phyloP scores from a whole-genome alignment of 352 stramenopile genomes.

The Phytophthora boehmeriae region DNA sequence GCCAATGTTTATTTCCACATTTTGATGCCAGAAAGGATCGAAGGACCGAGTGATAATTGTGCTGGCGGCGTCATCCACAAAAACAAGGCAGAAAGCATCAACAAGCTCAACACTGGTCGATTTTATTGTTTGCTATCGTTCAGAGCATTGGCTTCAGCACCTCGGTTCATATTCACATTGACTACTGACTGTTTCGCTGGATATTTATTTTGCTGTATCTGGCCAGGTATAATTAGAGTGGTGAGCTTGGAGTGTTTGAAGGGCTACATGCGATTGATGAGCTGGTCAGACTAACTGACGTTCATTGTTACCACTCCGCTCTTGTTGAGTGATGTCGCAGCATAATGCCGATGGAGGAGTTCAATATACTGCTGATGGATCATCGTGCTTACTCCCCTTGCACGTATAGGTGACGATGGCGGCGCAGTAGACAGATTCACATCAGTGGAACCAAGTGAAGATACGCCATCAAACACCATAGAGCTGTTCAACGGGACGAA shows the following conservation, averaged over 20 bases:
- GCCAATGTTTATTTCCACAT: slow-evolving; percentile 21
- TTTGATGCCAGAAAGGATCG: slow-evolving; percentile 1
- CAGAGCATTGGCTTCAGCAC: background rate
- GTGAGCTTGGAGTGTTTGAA: background rate
- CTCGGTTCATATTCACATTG: slow-evolving; percentile 3
- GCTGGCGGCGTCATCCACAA: slow-evolving; percentile 10
- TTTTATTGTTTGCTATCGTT: background rate
- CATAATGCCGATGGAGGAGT: background rate
- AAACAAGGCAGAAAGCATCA: slow-evolving; percentile 16
- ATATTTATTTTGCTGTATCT: slow-evolving; percentile 1
- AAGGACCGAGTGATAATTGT: slow-evolving; percentile 1
- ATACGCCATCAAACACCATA: slow-evolving; percentile 6
- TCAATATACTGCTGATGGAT: slow-evolving; percentile 7
- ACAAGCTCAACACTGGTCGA: background rate
- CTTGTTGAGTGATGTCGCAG: slow-evolving; percentile 2
- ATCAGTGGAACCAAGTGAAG: slow-evolving; percentile 13
- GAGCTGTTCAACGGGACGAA: slow-evolving; percentile 15
- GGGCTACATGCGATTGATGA: slow-evolving; percentile 10
- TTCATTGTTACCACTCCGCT: background rate
- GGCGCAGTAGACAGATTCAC: slow-evolving; percentile 2
- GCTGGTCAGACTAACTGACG: background rate
- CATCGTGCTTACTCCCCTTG: slow-evolving; percentile 12
- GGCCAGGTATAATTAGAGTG: slow-evolving; percentile 29
- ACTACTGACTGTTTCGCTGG: slow-evolving; percentile 6
- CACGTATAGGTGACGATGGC: slow-evolving; percentile 20